Conservation (phyloP, 2,329 filamentous ascomycete genomes). For the Aspergillus felis region DNA sequence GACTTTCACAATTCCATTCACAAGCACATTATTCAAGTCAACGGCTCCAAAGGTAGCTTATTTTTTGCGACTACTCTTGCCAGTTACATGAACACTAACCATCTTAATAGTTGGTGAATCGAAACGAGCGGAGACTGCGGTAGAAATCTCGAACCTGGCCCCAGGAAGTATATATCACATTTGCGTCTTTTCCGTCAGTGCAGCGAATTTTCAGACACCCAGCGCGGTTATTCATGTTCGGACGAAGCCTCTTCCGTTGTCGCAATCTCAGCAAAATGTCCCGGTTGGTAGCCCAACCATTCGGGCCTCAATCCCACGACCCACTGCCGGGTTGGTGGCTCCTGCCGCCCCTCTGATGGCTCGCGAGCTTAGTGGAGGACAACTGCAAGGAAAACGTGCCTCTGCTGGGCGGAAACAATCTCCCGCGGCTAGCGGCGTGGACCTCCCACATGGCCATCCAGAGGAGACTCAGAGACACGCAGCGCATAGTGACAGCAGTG, state of each 20-base stretch:
- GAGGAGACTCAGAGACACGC: slow-evolving; percentile 35
- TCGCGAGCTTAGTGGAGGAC: slow-evolving; percentile 61
- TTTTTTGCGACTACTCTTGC: not conserved
- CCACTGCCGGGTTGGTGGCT: slow-evolving; percentile 52
- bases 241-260: slow-evolving; percentile 56
- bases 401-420: slow-evolving; percentile 73
- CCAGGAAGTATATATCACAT: slow-evolving; percentile 91
- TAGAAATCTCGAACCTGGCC: slow-evolving; percentile 82
- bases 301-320: slow-evolving; percentile 52
- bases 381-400: slow-evolving; percentile 55
- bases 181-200: slow-evolving; percentile 84
- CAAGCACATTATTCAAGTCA: slow-evolving; percentile 89
- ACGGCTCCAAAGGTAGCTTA: slow-evolving; percentile 74
- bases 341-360: slow-evolving; percentile 59
- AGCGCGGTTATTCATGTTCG: slow-evolving; percentile 80
- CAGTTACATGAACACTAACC: slow-evolving; percentile 9
- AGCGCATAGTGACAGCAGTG: slow-evolving; percentile 53
- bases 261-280: slow-evolving; percentile 33
- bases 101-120: slow-evolving; percentile 71
- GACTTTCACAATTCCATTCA: slow-evolving; percentile 64
- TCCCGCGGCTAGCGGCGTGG: slow-evolving; percentile 56
- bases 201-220: slow-evolving; percentile 86
- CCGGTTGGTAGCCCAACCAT: slow-evolving; percentile 40
- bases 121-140: slow-evolving; percentile 74
- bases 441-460: slow-evolving; percentile 38